phyloP scores from a whole-genome alignment of 2,329 filamentous ascomycete genomes.

The Exophiala spinifera region DNA sequence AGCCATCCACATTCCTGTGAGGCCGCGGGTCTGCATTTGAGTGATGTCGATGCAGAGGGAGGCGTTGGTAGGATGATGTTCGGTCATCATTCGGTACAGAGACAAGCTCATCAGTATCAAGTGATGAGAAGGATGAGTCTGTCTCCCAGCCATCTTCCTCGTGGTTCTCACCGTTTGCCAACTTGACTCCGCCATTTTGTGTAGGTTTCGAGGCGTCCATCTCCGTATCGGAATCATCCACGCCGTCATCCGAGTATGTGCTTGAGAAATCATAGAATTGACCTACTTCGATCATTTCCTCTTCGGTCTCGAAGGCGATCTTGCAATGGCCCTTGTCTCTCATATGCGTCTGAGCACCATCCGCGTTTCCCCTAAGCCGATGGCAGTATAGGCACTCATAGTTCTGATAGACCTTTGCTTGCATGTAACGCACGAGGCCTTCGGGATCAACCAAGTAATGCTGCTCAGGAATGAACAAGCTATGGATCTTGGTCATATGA shows the following conservation, averaged over 20 bases:
- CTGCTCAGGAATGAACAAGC: constrained; percentile 93
- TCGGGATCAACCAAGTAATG: constrained; percentile 78
- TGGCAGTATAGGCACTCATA: constrained; percentile 87
- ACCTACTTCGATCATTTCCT: constrained; percentile 88
- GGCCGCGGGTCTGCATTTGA: constrained; percentile 66
- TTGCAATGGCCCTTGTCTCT: constrained; percentile 94
- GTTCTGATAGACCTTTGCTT: constrained; percentile 73
- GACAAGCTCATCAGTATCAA: constrained; percentile 77
- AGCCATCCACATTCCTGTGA: constrained; percentile 73
- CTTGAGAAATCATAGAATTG: constrained; percentile 96
- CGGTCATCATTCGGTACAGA: constrained; percentile 73
- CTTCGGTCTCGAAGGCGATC: constrained; percentile 85
- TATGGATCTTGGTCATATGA: constrained; percentile 90
- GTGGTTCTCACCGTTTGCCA: constrained; percentile 39
- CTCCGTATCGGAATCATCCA: constrained; percentile 58
- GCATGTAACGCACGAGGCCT: constrained; percentile 73
- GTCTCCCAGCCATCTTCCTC: constrained; percentile 88
- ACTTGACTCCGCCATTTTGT: constrained; percentile 62
- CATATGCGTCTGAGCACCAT: constrained; percentile 93
- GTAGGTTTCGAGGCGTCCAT: constrained; percentile 49
- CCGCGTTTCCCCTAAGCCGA: constrained; percentile 72
- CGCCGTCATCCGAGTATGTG: constrained; percentile 82
- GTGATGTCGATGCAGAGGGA: constrained; percentile 72
- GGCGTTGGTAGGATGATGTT: constrained; percentile 67
- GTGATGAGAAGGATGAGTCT: constrained; percentile 82